Evolutionary conservation across 164 flowering plant genomes (phyloP).

Genomic region (Warburgia ugandensis): DNA sequence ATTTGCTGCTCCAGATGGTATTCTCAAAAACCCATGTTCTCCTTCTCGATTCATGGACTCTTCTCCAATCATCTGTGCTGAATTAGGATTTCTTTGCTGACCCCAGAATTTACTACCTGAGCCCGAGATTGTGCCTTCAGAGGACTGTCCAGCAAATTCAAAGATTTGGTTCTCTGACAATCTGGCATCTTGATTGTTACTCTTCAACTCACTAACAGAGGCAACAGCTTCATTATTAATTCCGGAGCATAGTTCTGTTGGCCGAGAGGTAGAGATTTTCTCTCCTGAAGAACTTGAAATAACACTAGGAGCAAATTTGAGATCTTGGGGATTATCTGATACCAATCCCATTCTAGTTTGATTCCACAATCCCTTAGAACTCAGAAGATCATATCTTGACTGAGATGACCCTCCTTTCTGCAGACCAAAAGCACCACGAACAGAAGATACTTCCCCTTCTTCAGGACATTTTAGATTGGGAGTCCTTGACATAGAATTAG

Average conservation of each 20-base stretch:
- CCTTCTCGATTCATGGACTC: too few relatives aligned
- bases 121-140: too few relatives aligned
- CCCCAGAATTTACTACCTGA: too few relatives aligned
- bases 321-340: constrained; percentile 30
- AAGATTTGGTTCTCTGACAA: constrained; percentile 3
- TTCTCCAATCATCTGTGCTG: too few relatives aligned
- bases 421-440: constrained; percentile 16
- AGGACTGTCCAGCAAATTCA: too few relatives aligned
- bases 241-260: constrained; percentile 14
- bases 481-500: constrained; percentile 7
- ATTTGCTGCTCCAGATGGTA: constrained; percentile 9
- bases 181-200: constrained; percentile 4
- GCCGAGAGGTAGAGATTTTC: constrained; percentile 19
- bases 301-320: constrained; percentile 25
- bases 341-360: constrained; percentile 30
- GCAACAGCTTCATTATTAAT: constrained; percentile 10
- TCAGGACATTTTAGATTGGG: too few relatives aligned
- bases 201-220: constrained; percentile 1
- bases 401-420: constrained; percentile 29
- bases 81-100: too few relatives aligned
- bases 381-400: constrained; percentile 21
- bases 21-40: too few relatives aligned
- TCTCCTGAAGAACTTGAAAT: constrained; percentile 13
- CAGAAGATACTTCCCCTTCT: constrained; percentile 33
- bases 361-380: constrained; percentile 32